Base-by-base conservation (phyloP, 257 asterid genomes). In the Ilex aquifolium region DNA sequence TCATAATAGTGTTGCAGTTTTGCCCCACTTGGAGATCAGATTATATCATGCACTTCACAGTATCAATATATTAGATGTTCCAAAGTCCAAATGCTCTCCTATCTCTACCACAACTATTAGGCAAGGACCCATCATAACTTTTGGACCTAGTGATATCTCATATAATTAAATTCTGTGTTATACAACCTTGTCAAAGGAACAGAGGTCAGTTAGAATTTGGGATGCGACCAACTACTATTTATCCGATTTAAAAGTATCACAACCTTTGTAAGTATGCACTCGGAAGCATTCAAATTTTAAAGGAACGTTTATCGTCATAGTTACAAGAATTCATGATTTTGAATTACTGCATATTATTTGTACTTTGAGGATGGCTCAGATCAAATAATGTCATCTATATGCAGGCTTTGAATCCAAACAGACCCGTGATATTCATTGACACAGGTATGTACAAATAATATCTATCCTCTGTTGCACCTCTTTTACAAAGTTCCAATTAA, bases 401-500 rank as follows among this genome's bases (percentile, higher is more conserved):
- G 62, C 88, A 91, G 98, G 99, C 66, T 65, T 72, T 92, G 79
- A 72, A 84, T 69, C 95, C 95, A 62, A 76, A 79, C 70, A 85
- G 67, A 58, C 87, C 95, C 0, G 97, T 89, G 50, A 76, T 89
- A 78, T 92, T 92, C 77, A 78, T 87, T 63, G 85, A 92, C 74
- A 92, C 96, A 81, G 97, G 99, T 92, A 63, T 67, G 61, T 69
- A 59, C 29, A 54, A 58, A 52, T 46, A 60, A 21, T 21, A 21
- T 21, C 67, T 31, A 36, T 13, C 65, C 66, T 40, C 55, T 48
- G 48, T 72, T 49, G 1, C 57, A 6, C 8, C 57, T 2, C 15
- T 53, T 52, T 53, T 53, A 10, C 57, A 3, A 21, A 5, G 42
- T 4, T 36, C 52, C 14, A 46, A 10, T 53, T 14, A 53, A 53